These are phyloP conservation scores for Chaetomium sp. DNA, from an alignment of 2,329 filamentous ascomycete species.

Conservation along the genomic window DNA sequence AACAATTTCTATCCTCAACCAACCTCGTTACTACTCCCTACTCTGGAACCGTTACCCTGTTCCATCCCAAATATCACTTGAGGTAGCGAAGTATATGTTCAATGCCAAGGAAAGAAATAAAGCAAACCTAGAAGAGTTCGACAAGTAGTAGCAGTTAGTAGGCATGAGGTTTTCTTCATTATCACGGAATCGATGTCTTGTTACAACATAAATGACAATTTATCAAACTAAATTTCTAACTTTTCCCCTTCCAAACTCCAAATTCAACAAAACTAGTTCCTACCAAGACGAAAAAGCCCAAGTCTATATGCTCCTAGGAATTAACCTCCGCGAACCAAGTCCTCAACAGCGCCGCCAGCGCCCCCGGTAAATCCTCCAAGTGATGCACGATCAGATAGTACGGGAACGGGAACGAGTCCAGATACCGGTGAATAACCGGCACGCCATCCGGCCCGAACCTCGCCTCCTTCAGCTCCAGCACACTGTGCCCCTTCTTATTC, in stretches of 20 bases:
- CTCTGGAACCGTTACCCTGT: too few relatives aligned
- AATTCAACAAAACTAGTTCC: neutral
- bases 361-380: constrained; percentile 84
- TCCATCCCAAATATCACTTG: too few relatives aligned
- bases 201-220: neutral
- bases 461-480: constrained; percentile 86
- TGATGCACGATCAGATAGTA: constrained; percentile 96
- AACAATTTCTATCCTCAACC: too few relatives aligned
- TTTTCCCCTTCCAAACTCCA: constrained; percentile 8
- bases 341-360: constrained; percentile 83
- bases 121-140: too few relatives aligned
- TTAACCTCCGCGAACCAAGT: constrained; percentile 89
- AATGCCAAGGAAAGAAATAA: too few relatives aligned
- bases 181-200: neutral
- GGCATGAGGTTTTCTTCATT: too few relatives aligned
- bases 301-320: constrained; percentile 35
- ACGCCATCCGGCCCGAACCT: constrained; percentile 68
- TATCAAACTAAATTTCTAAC: neutral
- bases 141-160: too few relatives aligned
- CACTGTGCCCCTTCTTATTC: constrained; percentile 61
- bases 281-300: constrained; percentile 1
- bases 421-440: constrained; percentile 83
- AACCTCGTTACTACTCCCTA: too few relatives aligned
- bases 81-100: too few relatives aligned
- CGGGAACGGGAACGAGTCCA: constrained; percentile 94